Evolutionary conservation across 1,284 basidiomycete genomes (phyloP).

Genomic region (Puccinia triticina): DNA sequence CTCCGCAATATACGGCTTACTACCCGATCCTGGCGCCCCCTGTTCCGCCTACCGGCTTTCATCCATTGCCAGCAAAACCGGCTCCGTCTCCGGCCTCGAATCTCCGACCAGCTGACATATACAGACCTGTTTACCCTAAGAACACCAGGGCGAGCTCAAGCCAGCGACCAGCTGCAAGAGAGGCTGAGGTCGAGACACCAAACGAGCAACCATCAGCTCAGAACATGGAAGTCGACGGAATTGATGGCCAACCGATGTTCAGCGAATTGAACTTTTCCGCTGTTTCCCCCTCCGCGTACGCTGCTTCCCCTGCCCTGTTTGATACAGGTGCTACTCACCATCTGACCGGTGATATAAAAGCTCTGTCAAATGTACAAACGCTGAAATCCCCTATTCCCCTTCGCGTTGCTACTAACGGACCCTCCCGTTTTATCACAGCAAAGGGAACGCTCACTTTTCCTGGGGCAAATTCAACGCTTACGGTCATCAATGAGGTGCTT

Average conservation of each 20-base stretch:
- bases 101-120: too few species aligned
- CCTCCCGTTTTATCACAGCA: not conserved
- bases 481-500: not conserved
- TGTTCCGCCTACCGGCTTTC: not conserved
- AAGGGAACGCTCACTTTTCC: conserved; percentile 10
- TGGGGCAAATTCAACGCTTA: not conserved
- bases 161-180: not conserved
- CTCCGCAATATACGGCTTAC: not conserved
- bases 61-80: too few species aligned
- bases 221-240: too few species aligned
- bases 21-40: not conserved
- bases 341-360: conserved; percentile 5
- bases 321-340: conserved; percentile 40
- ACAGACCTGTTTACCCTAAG: too few species aligned
- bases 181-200: not conserved
- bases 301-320: not conserved
- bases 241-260: too few species aligned
- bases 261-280: not conserved
- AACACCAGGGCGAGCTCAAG: too few species aligned
- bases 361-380: too few species aligned
- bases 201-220: not conserved
- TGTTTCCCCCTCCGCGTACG: not conserved
- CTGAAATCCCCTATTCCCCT: not conserved
- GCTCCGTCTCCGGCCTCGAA: too few species aligned
- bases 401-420: not conserved